Conservation (phyloP, 2,329 filamentous ascomycete species). For the Hysterium pulicare region DNA sequence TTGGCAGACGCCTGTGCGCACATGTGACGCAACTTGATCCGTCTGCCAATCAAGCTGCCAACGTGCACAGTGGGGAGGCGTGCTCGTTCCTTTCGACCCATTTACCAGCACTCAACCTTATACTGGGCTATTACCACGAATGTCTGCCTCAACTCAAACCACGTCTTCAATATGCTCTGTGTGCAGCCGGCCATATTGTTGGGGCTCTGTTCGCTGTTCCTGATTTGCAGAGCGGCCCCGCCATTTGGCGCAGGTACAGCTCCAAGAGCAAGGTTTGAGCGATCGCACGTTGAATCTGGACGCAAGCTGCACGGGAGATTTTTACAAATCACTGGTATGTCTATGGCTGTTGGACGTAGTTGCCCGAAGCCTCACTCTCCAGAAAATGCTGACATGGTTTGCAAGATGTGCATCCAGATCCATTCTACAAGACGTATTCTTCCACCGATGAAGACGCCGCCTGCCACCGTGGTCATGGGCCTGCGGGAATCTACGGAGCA, state of each 20-base stretch:
- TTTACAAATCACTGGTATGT: conserved; percentile 80
- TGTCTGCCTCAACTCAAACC: background rate
- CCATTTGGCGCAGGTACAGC: conserved; percentile 11
- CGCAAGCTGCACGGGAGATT: conserved; percentile 61
- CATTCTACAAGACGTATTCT: conserved; percentile 76
- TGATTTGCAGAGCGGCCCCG: conserved; percentile 25
- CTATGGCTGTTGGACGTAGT: background rate
- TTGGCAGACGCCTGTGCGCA: too few species aligned
- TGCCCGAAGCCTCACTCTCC: too few species aligned
- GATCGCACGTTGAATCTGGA: conserved; percentile 5
- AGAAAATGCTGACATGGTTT: background rate
- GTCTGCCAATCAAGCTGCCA: background rate
- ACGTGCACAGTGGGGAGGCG: background rate
- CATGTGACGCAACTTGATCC: too few species aligned
- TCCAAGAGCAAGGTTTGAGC: conserved; percentile 1
- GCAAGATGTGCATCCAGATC: conserved; percentile 86
- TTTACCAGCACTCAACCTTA: too few species aligned
- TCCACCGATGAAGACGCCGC: conserved; percentile 65
- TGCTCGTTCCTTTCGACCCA: too few species aligned
- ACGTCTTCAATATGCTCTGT: conserved; percentile 18
- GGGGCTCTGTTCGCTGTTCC: conserved; percentile 24
- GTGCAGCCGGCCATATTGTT: conserved; percentile 22
- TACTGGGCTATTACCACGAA: background rate
- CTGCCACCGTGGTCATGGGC: conserved; percentile 76
- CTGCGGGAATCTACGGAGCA: conserved; percentile 77